Evolutionary conservation across 345 rosid genomes (phyloP).

Genomic region (rapeseed (Brassica napus)): Da-Ae NC_063446.1:48839001-48839500

Average conservation of each 20-base stretch:
- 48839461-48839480: too few species aligned
- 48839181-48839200: not conserved
- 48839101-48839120: not conserved
- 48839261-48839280: not conserved
- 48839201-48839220: not conserved
- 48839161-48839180: not conserved
- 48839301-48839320: too few species aligned
- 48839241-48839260: not conserved
- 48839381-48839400: too few species aligned
- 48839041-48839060: too few species aligned
- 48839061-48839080: too few species aligned
- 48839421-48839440: too few species aligned
- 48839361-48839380: not conserved
- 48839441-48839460: too few species aligned
- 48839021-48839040: too few species aligned
- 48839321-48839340: not conserved
- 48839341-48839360: not conserved
- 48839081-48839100: not conserved
- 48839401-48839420: too few species aligned
- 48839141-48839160: not conserved
- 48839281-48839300: not conserved
- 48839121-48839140: not conserved
- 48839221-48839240: not conserved
- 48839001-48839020: too few species aligned
- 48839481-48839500: too few species aligned